phyloP scores from a whole-genome alignment of 371 early-diverging fungal genomes.

The Spraguea lophii region DNA sequence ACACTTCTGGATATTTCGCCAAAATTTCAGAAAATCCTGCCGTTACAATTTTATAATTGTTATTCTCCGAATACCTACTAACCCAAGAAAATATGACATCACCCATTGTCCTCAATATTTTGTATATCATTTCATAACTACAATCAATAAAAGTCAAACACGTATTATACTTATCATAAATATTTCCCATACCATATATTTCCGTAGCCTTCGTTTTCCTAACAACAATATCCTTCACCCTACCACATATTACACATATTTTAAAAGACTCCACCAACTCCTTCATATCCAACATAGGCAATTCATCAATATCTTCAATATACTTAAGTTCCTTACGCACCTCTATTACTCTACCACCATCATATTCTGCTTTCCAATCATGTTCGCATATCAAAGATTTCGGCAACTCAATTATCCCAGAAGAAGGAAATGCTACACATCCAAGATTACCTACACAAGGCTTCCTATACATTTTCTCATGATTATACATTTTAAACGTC shows the following conservation, averaged over 20 bases:
- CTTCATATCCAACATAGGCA: neutral
- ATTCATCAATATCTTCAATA: neutral
- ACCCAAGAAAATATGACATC: slow-evolving; percentile 14
- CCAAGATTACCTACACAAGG: slow-evolving; percentile 1
- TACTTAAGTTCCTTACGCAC: neutral
- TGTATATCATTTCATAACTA: neutral
- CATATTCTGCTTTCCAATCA: no score
- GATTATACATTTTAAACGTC: neutral
- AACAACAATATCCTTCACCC: neutral
- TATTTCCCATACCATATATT: neutral
- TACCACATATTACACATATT: neutral
- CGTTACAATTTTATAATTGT: slow-evolving; percentile 27
- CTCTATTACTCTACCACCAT: neutral
- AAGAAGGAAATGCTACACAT: neutral
- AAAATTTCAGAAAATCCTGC: slow-evolving; percentile 8
- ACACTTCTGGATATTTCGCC: slow-evolving; percentile 3
- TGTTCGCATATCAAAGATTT: neutral
- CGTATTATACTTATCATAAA: no score
- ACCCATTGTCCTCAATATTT: neutral
- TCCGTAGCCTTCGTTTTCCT: neutral
- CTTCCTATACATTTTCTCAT: neutral
- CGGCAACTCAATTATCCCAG: neutral
- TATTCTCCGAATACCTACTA: slow-evolving; percentile 16
- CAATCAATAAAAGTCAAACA: no score
- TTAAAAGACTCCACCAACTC: neutral